Evolutionary conservation across 1,284 basidiomycete species (phyloP), one percentile per base, ranked within the genome.

Genomic region (Boletellus deceptivus): DNA sequence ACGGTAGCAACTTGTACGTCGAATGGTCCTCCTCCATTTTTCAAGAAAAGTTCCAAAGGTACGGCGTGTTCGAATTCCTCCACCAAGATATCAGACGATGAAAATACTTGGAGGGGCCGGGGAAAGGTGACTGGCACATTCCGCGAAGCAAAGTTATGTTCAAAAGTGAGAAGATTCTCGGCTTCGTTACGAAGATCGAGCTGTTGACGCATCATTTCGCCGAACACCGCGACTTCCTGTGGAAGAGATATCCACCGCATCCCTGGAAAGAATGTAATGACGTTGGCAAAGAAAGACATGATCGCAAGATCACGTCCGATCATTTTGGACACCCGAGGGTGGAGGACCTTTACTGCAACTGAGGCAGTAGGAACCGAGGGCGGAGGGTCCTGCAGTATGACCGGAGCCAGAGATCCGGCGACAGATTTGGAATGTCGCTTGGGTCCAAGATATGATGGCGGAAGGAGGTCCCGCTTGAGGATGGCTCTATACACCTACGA

Each of bases 171-270:
- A 50, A 99, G 74, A 68, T 99, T 98, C 55, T 90, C 80, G 0
- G 91, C 94, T 70, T 99, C 97, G 59, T 91, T 82, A 25, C 93
- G 79, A 47, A 99, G 72, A 68, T 99, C 93, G 35, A 99, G 78
- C 70, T 99, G 97, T 60, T 86, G 89, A 63, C 86, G 82, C 97
- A 99, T 99, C 92, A 99, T 96, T n/a, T 79, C 74, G 3, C 95
- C 91, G 67, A 99, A 99, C 0, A 96, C 93, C 11, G 83, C 75
- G 4, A 98, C 96, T 70, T 99, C 97, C 63, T 99, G 93, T 0
- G 94, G 93, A 11, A 99, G 80, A 10, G 93, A 97, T 35, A 99
- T 72, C 97, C 97, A 99, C 59, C 95, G 80, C 83, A 98, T 93
- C 14, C 94, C 93, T 0, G 97, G 97, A 49, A 99, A 71, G 17